Percentiles rank a stretch among this genome's conserved stretches.
phyloP scores from a whole-genome alignment of 805 yeast genomes.

The Scheffersomyces lignosus region DNA sequence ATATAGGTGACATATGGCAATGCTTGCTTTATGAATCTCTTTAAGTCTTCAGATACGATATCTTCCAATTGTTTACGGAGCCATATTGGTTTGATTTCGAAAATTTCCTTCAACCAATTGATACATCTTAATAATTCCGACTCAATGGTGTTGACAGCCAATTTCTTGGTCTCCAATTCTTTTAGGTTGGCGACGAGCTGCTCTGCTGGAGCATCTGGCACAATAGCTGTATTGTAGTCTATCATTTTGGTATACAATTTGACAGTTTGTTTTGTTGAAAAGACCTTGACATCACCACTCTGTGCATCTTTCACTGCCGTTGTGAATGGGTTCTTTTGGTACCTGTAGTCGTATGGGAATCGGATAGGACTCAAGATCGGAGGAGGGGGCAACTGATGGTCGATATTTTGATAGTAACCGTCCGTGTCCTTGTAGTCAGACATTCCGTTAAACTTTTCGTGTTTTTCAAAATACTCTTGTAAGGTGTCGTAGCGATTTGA shows the following conservation, averaged over 20 bases:
- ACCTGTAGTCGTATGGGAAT: conserved; percentile 76
- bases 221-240: conserved; percentile 42
- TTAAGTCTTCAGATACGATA: conserved; percentile 49
- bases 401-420: conserved; percentile 27
- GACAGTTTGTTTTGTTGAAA: conserved; percentile 42
- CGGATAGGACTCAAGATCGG: conserved; percentile 76
- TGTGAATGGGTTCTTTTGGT: conserved; percentile 66
- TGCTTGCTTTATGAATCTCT: conserved; percentile 62
- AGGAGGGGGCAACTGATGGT: conserved; percentile 78
- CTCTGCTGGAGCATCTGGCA: conserved; percentile 52
- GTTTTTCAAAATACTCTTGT: conserved; percentile 21
- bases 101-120: conserved; percentile 45
- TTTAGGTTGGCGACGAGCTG: conserved; percentile 40
- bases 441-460: conserved; percentile 23
- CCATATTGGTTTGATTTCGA: conserved; percentile 81
- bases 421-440: conserved; percentile 26
- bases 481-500: conserved; percentile 24
- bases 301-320: conserved; percentile 50
- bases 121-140: conserved; percentile 43
- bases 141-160: conserved; percentile 30
- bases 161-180: conserved; percentile 34
- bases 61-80: conserved; percentile 68
- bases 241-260: conserved; percentile 57
- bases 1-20: conserved; percentile 82
- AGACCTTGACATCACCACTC: conserved; percentile 58